These are phyloP conservation scores for Medicago ruthenica DNA, from an alignment of 306 rosid genomes.

Conservation along the genomic window DNA sequence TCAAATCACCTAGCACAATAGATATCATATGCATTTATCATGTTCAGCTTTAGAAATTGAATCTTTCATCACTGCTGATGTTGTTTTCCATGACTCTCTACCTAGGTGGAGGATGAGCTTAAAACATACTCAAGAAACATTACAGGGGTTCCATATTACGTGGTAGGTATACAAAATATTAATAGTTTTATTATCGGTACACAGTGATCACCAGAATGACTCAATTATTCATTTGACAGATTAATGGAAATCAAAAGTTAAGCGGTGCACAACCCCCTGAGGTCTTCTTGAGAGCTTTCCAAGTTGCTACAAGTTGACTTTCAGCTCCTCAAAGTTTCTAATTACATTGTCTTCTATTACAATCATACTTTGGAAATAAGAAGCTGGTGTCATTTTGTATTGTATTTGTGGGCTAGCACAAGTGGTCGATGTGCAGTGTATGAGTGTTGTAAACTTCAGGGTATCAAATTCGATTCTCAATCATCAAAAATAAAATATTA, in stretches of 20 bases:
- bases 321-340: not conserved
- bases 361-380: constrained; percentile 27
- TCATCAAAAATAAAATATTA: not conserved
- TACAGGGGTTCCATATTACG: constrained; percentile 78
- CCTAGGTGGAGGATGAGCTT: constrained; percentile 79
- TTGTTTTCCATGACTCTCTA: constrained; percentile 37
- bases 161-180: constrained; percentile 57
- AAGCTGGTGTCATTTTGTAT: not conserved
- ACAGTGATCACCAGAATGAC: constrained; percentile 15
- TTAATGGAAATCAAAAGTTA: constrained; percentile 69
- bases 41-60: not conserved
- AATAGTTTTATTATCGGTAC: constrained; percentile 6
- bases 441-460: not conserved
- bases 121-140: constrained; percentile 56
- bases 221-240: constrained; percentile 56
- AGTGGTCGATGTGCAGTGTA: not conserved
- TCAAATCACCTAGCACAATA: not conserved
- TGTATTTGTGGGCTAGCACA: not conserved
- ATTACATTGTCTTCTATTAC: not conserved
- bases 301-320: constrained; percentile 54
- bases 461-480: not conserved
- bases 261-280: constrained; percentile 84
- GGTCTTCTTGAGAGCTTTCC: constrained; percentile 76
- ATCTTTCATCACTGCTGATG: constrained; percentile 24
- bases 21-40: not conserved